These are phyloP conservation scores for Microdochium nivale DNA, from an alignment of 2,329 filamentous ascomycete genomes.

Conservation along the genomic window DNA sequence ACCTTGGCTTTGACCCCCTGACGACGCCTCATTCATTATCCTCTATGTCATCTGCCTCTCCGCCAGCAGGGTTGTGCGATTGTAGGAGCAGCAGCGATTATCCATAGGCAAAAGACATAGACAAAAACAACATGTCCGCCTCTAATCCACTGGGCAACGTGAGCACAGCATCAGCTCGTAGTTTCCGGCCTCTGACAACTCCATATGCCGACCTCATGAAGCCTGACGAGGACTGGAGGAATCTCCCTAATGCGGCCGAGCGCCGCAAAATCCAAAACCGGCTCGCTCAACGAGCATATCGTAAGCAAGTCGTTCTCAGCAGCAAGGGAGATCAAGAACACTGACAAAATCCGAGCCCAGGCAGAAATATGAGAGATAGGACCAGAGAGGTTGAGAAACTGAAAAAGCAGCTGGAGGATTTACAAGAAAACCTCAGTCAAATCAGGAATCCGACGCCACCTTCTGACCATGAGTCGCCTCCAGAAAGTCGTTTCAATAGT, in stretches of 20 bases:
- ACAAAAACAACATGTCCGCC: too few relatives aligned
- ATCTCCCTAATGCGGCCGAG: constrained; percentile 21
- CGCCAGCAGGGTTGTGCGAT: too few relatives aligned
- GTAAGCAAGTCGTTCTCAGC: constrained; percentile 10
- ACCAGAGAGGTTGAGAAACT: constrained; percentile 23
- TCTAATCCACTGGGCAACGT: constrained; percentile 9
- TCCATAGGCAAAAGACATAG: too few relatives aligned
- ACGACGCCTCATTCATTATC: neutral
- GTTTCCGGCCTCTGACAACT: constrained; percentile 21
- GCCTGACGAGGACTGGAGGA: constrained; percentile 24
- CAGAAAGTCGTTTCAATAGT: constrained; percentile 14
- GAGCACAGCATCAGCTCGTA: constrained; percentile 18
- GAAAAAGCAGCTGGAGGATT: constrained; percentile 22
- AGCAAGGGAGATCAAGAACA: neutral
- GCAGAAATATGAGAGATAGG: constrained; percentile 22
- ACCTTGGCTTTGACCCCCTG: neutral
- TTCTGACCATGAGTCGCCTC: constrained; percentile 16
- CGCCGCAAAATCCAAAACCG: constrained; percentile 25
- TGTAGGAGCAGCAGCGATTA: too few relatives aligned
- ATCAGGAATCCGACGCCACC: constrained; percentile 17
- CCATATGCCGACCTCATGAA: constrained; percentile 24
- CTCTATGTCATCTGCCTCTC: neutral
- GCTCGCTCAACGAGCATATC: constrained; percentile 22
- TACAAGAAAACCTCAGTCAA: constrained; percentile 17
- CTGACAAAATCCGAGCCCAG: constrained; percentile 9